Percentiles rank a stretch among this genome's conserved stretches.
Evolutionary conservation across 164 flowering plant species (phyloP).

Genomic region (Malania oleifera): DNA sequence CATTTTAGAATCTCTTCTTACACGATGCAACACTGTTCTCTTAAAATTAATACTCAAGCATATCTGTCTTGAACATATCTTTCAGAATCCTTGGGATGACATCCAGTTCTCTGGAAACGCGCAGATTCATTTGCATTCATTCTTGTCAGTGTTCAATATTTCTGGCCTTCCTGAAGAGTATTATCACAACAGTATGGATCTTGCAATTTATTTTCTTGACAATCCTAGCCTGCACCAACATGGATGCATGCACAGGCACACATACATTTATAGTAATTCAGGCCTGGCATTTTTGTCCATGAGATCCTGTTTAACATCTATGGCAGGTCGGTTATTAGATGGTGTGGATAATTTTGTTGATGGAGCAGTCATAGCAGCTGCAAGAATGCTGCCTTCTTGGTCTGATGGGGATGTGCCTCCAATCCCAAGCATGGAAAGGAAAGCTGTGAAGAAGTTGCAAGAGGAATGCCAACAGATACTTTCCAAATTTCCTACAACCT

Average conservation of each 20-base stretch:
- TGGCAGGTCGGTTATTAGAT: slow-evolving; percentile 51
- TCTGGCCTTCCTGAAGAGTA: slow-evolving; percentile 84
- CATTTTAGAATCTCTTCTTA: not conserved
- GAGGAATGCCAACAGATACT: slow-evolving; percentile 83
- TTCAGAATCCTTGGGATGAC: slow-evolving; percentile 93
- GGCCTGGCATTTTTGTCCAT: not conserved
- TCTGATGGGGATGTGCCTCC: slow-evolving; percentile 85
- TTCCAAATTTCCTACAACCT: slow-evolving; percentile 68
- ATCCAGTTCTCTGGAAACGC: slow-evolving; percentile 72
- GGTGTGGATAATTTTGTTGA: slow-evolving; percentile 66
- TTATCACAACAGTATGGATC: slow-evolving; percentile 67
- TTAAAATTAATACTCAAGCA: not conserved
- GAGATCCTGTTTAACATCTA: not conserved
- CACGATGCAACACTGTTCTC: not conserved
- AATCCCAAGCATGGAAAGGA: slow-evolving; percentile 72
- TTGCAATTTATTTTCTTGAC: slow-evolving; percentile 1
- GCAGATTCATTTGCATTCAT: slow-evolving; percentile 76
- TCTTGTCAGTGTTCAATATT: slow-evolving; percentile 85
- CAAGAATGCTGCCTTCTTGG: slow-evolving; percentile 92
- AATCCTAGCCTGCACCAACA: not conserved
- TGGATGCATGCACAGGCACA: not conserved
- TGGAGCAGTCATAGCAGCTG: slow-evolving; percentile 95
- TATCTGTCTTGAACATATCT: slow-evolving; percentile 11
- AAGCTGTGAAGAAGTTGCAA: slow-evolving; percentile 70
- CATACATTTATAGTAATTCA: not conserved